Evolutionary conservation across 1,284 basidiomycete species (phyloP).

Genomic region (Neonothopanus nambi): DNA sequence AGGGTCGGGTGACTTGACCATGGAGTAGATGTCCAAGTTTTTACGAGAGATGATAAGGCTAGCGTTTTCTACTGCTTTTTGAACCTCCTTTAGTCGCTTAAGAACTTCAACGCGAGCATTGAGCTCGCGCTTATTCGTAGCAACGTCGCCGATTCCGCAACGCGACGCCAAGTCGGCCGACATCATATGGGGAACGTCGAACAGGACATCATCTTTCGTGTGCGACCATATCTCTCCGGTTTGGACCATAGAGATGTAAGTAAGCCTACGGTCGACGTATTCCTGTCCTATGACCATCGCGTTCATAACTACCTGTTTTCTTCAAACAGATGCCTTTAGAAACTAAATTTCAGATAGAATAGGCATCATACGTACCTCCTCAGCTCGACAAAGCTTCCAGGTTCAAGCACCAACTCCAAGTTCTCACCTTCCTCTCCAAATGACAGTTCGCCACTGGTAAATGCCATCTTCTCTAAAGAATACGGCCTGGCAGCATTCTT

Average conservation of each 20-base stretch:
- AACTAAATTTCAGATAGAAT: not conserved
- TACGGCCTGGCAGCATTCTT: slow-evolving; percentile 3
- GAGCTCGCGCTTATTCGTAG: slow-evolving; percentile 37
- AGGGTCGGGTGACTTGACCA: slow-evolving; percentile 45
- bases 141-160: slow-evolving; percentile 40
- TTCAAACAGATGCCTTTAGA: not conserved
- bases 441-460: slow-evolving; percentile 15
- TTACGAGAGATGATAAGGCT: slow-evolving; percentile 33
- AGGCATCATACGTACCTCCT: slow-evolving; percentile 45
- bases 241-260: slow-evolving; percentile 43
- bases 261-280: slow-evolving; percentile 33
- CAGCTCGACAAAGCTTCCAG: slow-evolving; percentile 62
- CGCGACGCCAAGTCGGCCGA: slow-evolving; percentile 44
- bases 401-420: slow-evolving; percentile 22
- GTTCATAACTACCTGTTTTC: slow-evolving; percentile 20
- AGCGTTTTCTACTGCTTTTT: slow-evolving; percentile 42
- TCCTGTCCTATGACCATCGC: slow-evolving; percentile 47
- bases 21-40: slow-evolving; percentile 42
- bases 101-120: slow-evolving; percentile 62
- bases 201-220: slow-evolving; percentile 52
- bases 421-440: slow-evolving; percentile 18
- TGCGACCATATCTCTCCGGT: slow-evolving; percentile 55
- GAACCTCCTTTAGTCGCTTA: slow-evolving; percentile 51
- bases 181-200: slow-evolving; percentile 56
- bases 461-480: slow-evolving; percentile 24